Conservation (phyloP, 495 filamentous ascomycete genomes). For the Mytilinidion resinicola region DNA sequence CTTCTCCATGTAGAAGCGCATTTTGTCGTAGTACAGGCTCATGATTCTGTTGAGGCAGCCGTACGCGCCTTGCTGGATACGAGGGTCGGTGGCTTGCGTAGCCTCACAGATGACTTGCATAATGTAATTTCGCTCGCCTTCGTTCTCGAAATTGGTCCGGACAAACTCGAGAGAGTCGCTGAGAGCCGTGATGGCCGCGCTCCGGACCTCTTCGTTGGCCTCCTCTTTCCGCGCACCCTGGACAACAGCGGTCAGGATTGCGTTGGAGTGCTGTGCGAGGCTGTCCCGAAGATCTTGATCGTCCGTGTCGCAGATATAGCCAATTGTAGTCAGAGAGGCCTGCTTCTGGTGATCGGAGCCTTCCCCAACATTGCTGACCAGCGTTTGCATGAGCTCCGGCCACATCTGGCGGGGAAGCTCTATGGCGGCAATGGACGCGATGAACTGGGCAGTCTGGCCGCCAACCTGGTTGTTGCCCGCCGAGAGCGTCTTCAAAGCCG, state of each 20-base stretch:
- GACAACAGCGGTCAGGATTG: constrained; percentile 94
- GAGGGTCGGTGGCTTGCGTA: constrained; percentile 79
- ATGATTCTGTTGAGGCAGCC: constrained; percentile 98
- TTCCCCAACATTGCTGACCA: constrained; percentile 86
- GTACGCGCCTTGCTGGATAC: constrained; percentile 91
- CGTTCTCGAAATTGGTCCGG: constrained; percentile 94
- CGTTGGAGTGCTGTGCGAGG: constrained; percentile 82
- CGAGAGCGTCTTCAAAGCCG: constrained; percentile 75
- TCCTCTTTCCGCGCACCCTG: constrained; percentile 97
- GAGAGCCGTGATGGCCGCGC: constrained; percentile 85
- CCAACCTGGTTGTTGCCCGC: constrained; percentile 74
- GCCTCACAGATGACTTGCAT: constrained; percentile 99
- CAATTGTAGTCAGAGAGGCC: constrained; percentile 86
- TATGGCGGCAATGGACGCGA: constrained; percentile 89
- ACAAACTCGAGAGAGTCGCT: constrained; percentile 98
- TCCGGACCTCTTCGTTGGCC: constrained; percentile 77
- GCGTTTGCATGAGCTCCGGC: constrained; percentile 82
- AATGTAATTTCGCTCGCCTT: constrained; percentile 98
- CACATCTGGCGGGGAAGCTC: constrained; percentile 90
- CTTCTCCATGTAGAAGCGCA: constrained; percentile 99
- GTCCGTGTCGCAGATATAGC: constrained; percentile 95
- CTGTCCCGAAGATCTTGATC: constrained; percentile 78
- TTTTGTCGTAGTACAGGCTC: constrained; percentile 96
- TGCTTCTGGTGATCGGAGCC: constrained; percentile 85
- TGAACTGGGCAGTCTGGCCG: constrained; percentile 85